Evolutionary conservation across 768 basidiomycete species (phyloP).

Genomic region (Suillus fuscotomentosus): DNA sequence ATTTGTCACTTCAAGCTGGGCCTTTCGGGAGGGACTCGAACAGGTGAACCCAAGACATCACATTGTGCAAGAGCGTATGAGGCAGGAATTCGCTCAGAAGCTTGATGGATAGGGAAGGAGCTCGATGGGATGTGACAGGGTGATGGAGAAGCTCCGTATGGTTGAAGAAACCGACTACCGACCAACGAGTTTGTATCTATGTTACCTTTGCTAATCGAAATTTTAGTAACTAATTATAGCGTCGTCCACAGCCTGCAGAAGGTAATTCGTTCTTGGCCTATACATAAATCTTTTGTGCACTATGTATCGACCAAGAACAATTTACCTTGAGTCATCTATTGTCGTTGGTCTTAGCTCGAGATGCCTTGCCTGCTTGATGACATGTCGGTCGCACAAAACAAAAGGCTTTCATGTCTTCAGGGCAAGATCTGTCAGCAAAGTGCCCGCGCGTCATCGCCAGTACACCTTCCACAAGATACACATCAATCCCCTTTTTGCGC

Average conservation of each 20-base stretch:
- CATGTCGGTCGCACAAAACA: too few relatives aligned
- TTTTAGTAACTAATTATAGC: not conserved
- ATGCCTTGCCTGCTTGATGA: not conserved
- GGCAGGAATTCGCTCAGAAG: not conserved
- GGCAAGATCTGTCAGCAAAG: not conserved
- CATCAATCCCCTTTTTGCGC: conserved; percentile 43
- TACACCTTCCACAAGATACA: conserved; percentile 30
- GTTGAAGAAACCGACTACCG: not conserved
- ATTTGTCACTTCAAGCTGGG: not conserved
- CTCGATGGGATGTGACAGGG: not conserved
- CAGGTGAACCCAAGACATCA: not conserved
- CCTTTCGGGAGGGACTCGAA: not conserved
- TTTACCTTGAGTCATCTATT: not conserved
- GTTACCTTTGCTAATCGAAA: not conserved
- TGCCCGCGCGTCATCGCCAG: not conserved
- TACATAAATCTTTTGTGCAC: too few relatives aligned
- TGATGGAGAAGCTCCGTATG: not conserved
- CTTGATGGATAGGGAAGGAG: not conserved
- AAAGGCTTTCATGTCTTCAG: not conserved
- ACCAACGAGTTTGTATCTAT: not conserved
- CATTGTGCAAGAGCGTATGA: not conserved
- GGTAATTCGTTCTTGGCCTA: too few relatives aligned
- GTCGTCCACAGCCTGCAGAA: too few relatives aligned
- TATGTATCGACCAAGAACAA: too few relatives aligned
- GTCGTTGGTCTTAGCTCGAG: not conserved